phyloP scores from a whole-genome alignment of 1,139 yeast species.

The Zygosaccharomyces sapae region DNA sequence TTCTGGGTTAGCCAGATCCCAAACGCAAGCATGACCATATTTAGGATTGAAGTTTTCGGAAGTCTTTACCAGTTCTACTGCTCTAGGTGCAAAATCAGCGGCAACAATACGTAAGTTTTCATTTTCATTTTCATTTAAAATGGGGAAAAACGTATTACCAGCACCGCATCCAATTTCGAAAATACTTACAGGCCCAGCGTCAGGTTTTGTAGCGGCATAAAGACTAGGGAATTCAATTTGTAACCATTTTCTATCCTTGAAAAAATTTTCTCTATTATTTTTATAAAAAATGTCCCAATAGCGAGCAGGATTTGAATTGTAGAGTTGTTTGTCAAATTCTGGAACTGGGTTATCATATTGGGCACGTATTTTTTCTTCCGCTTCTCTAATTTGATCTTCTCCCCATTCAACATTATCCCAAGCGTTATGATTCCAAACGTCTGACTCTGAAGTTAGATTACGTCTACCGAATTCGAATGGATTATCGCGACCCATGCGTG shows the following conservation, averaged over 20 bases:
- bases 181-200: conserved; percentile 65
- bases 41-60: conserved; percentile 60
- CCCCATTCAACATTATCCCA: conserved; percentile 99
- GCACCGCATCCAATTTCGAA: conserved; percentile 98
- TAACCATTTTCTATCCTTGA: conserved; percentile 91
- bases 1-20: conserved; percentile 87
- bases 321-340: conserved; percentile 75
- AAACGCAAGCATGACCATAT: conserved; percentile 77
- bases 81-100: conserved; percentile 85
- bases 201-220: conserved; percentile 69
- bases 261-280: conserved; percentile 89
- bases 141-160: conserved; percentile 90
- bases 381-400: conserved; percentile 74
- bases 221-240: conserved; percentile 88
- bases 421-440: conserved; percentile 91
- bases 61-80: conserved; percentile 75
- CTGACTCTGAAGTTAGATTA: conserved; percentile 61
- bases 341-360: conserved; percentile 82
- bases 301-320: conserved; percentile 81
- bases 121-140: conserved; percentile 75
- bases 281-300: conserved; percentile 95
- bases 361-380: conserved; percentile 65
- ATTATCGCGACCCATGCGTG: conserved; percentile 73
- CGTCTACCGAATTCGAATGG: conserved; percentile 94
- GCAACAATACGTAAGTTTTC: conserved; percentile 72